Percentiles rank a stretch among this genome's conserved stretches.
phyloP scores from a whole-genome alignment of 2,329 filamentous ascomycete genomes.

The Xylaria sp. region DNA sequence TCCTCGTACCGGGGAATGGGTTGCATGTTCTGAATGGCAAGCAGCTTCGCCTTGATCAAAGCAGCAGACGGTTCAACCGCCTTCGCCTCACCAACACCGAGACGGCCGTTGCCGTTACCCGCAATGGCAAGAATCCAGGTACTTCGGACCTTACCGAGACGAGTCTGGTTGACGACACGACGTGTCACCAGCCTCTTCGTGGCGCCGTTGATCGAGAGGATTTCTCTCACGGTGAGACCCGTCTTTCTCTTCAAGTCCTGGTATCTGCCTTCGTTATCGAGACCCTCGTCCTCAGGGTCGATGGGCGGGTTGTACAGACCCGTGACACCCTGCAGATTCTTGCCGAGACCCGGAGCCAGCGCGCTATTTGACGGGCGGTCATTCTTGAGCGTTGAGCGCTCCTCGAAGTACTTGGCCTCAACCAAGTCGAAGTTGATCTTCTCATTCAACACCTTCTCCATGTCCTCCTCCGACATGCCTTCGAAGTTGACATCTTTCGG shows the following conservation, averaged over 20 bases:
- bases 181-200: constrained; percentile 70
- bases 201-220: constrained; percentile 45
- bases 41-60: constrained; percentile 64
- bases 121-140: constrained; percentile 73
- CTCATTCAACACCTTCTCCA: constrained; percentile 32
- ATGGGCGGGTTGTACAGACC: constrained; percentile 45
- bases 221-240: constrained; percentile 48
- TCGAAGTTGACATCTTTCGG: constrained; percentile 42
- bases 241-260: constrained; percentile 50
- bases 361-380: constrained; percentile 38
- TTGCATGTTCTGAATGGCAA: constrained; percentile 86
- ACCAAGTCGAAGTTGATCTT: constrained; percentile 23
- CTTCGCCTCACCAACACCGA: constrained; percentile 90
- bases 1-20: constrained; percentile 89
- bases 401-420: constrained; percentile 27
- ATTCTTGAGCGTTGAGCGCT: constrained; percentile 34
- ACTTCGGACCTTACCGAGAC: constrained; percentile 86
- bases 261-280: constrained; percentile 48
- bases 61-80: constrained; percentile 67
- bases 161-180: constrained; percentile 83
- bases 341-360: constrained; percentile 45
- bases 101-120: constrained; percentile 77
- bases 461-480: constrained; percentile 48
- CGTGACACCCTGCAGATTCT: constrained; percentile 48
- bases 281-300: constrained; percentile 46